These are phyloP conservation scores for Hyphodiscus sp. DNA, from an alignment of 2,329 filamentous ascomycete genomes.

Conservation along the genomic window DNA sequence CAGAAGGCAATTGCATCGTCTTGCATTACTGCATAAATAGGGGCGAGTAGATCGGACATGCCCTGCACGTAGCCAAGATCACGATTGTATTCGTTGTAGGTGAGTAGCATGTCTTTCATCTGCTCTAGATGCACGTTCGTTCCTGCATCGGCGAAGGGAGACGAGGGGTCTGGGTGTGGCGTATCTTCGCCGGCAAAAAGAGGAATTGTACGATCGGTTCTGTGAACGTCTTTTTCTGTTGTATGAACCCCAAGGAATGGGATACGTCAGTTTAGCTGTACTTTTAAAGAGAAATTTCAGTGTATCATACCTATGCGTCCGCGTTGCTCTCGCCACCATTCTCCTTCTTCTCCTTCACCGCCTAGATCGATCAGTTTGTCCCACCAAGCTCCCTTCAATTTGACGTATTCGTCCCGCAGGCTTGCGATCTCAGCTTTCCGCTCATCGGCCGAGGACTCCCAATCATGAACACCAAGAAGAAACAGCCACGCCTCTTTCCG, in stretches of 20 bases:
- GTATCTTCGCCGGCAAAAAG: conserved; percentile 95
- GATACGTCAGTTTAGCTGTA: conserved; percentile 31
- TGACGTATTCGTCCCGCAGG: conserved; percentile 85
- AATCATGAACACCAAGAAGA: conserved; percentile 83
- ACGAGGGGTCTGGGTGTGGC: conserved; percentile 91
- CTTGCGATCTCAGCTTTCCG: conserved; percentile 77
- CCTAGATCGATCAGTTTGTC: conserved; percentile 80
- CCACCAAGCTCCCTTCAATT: conserved; percentile 95
- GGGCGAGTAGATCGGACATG: conserved; percentile 94
- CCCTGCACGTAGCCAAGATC: conserved; percentile 96
- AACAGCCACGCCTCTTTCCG: conserved; percentile 97
- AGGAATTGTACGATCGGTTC: conserved; percentile 90
- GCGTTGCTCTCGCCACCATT: conserved; percentile 96
- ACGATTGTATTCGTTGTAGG: conserved; percentile 96
- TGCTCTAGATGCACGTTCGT: conserved; percentile 98
- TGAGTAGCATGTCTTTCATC: conserved; percentile 98
- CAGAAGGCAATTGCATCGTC: conserved; percentile 97
- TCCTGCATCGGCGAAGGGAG: conserved; percentile 84
- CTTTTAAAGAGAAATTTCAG: conserved; percentile 1
- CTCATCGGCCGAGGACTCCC: conserved; percentile 85
- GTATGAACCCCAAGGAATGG: conserved; percentile 44
- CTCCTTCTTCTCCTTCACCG: conserved; percentile 72
- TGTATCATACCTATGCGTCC: conserved; percentile 74
- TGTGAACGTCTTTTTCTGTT: conserved; percentile 95
- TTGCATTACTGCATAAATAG: conserved; percentile 94